Evolutionary conservation across 306 rosid genomes (phyloP).

Genomic region (Glycine tomentella): DNA sequence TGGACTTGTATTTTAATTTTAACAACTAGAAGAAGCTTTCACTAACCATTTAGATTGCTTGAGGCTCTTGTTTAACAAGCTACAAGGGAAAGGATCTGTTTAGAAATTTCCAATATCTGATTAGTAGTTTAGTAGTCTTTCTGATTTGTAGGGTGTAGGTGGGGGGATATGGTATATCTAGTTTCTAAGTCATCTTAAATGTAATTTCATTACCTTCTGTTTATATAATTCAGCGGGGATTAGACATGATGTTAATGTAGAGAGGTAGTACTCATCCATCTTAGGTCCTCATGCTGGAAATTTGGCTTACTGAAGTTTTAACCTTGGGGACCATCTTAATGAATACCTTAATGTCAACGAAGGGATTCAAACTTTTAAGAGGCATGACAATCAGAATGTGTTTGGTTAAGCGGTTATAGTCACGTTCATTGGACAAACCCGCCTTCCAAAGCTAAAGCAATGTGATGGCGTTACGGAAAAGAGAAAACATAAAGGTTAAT

Average conservation of each 20-base stretch:
- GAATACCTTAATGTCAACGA: neutral
- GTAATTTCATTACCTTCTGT: constrained; percentile 50
- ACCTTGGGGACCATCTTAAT: neutral
- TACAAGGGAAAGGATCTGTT: constrained; percentile 31
- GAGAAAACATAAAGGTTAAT: too few species aligned
- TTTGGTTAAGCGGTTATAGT: too few species aligned
- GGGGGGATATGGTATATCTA: constrained; percentile 49
- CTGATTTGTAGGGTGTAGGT: constrained; percentile 50
- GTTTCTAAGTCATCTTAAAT: constrained; percentile 41
- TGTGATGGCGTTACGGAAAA: too few species aligned
- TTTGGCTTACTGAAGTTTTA: neutral
- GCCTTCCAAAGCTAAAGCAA: too few species aligned
- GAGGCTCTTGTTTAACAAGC: constrained; percentile 42
- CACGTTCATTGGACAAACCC: too few species aligned
- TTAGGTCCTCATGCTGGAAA: constrained; percentile 18
- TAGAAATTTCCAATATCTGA: constrained; percentile 37
- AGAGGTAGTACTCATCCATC: constrained; percentile 15
- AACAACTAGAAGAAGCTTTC: constrained; percentile 45
- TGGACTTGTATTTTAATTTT: constrained; percentile 51
- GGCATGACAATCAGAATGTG: neutral
- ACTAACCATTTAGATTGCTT: constrained; percentile 47
- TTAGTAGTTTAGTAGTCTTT: constrained; percentile 44
- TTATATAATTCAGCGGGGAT: constrained; percentile 56
- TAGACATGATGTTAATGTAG: constrained; percentile 46
- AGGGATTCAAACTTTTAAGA: neutral